Percentiles rank a stretch among this genome's conserved stretches.
These are phyloP conservation scores for Letharia lupina DNA, from an alignment of 495 filamentous ascomycete species.

Conservation along the genomic window DNA sequence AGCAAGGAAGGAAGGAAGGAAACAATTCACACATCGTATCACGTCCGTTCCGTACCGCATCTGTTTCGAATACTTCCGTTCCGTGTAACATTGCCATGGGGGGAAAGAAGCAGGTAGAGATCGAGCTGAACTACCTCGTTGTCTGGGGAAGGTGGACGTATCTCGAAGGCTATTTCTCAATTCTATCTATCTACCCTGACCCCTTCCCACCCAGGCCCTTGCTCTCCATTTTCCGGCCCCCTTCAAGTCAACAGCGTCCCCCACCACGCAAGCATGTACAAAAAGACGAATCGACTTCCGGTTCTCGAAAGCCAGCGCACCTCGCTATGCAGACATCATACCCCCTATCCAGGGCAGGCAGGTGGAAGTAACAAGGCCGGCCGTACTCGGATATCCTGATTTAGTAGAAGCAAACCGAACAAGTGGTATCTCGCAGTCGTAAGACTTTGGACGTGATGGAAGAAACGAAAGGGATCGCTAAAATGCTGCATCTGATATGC, in stretches of 20 bases:
- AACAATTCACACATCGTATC: no score
- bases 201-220: background rate
- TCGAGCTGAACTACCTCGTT: no score
- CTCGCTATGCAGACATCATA: constrained; percentile 14
- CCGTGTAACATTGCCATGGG: no score
- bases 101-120: no score
- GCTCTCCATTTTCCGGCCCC: background rate
- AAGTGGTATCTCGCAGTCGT: constrained; percentile 9
- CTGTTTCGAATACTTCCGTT: no score
- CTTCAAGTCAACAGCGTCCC: background rate
- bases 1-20: no score
- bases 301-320: constrained; percentile 2
- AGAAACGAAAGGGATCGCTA: background rate
- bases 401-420: background rate
- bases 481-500: background rate
- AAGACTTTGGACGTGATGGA: constrained; percentile 7
- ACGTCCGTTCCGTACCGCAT: no score
- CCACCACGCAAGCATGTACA: constrained; percentile 3
- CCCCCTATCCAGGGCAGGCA: background rate
- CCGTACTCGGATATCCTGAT: background rate
- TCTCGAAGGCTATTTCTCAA: background rate
- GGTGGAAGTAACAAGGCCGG: background rate
- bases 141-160: background rate
- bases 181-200: background rate
- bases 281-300: background rate